Conservation (phyloP, 495 filamentous ascomycete genomes). For the Aspergillus ostianus region DNA sequence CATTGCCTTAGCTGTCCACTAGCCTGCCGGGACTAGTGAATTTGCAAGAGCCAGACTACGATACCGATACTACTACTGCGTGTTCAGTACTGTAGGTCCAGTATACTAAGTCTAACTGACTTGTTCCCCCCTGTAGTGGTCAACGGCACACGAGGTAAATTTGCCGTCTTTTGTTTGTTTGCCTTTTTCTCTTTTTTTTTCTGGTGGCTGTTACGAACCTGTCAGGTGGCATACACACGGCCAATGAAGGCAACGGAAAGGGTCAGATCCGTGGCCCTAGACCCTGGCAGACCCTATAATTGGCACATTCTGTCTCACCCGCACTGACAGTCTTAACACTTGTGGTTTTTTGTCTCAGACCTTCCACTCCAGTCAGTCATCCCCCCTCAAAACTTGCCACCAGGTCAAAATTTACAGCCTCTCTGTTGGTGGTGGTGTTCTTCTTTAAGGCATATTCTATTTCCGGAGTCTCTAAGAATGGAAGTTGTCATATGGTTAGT, state of each 20-base stretch:
- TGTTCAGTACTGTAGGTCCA: too few species aligned
- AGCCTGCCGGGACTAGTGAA: not conserved
- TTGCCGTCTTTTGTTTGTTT: not conserved
- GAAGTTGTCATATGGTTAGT: slow-evolving; percentile 8
- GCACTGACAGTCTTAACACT: not conserved
- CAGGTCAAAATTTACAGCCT: not conserved
- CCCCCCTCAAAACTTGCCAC: not conserved
- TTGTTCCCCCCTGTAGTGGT: too few species aligned
- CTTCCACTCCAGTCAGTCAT: not conserved
- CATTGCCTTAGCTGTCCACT: not conserved
- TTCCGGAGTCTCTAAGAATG: slow-evolving; percentile 2
- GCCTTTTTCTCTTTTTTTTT: not conserved
- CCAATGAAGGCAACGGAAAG: slow-evolving; percentile 13
- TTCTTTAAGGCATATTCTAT: slow-evolving; percentile 1
- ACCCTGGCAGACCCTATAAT: slow-evolving; percentile 16
- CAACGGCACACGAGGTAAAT: not conserved
- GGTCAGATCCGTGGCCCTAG: slow-evolving; percentile 16
- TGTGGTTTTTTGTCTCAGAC: not conserved
- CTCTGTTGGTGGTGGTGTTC: not conserved
- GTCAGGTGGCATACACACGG: slow-evolving; percentile 15
- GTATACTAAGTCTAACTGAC: too few species aligned
- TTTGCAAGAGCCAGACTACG: too few species aligned
- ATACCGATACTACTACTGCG: too few species aligned
- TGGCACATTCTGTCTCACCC: slow-evolving; percentile 18
- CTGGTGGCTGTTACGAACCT: not conserved